Evolutionary conservation across 1,284 basidiomycete genomes (phyloP).

Genomic region (Papiliotrema fonsecae): DNA sequence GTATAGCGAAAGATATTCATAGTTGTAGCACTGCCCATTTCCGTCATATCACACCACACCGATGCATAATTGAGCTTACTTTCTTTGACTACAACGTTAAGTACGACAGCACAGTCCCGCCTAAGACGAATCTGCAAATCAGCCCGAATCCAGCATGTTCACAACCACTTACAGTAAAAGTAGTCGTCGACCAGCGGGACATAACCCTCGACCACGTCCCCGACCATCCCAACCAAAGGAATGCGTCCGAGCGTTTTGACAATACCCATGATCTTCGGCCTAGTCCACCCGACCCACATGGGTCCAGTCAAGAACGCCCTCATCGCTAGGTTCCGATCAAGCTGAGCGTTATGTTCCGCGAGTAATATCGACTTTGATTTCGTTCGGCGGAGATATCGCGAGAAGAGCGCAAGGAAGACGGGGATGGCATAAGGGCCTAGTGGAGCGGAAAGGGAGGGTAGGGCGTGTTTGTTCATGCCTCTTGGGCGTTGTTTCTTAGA

Average conservation of each 20-base stretch:
- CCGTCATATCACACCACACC: no score
- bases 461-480: constrained; percentile 21
- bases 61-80: no score
- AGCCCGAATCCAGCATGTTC: neutral
- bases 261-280: constrained; percentile 68
- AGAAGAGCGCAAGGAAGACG: constrained; percentile 29
- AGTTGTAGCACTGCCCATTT: no score
- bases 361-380: constrained; percentile 21
- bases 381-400: constrained; percentile 29
- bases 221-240: constrained; percentile 69
- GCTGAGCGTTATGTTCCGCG: constrained; percentile 64
- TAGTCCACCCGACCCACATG: constrained; percentile 80
- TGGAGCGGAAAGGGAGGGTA: constrained; percentile 35
- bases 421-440: constrained; percentile 36
- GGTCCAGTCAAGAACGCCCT: constrained; percentile 77
- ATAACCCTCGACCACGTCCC: constrained; percentile 79
- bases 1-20: no score
- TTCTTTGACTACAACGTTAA: no score
- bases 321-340: constrained; percentile 76
- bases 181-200: constrained; percentile 91
- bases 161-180: constrained; percentile 72
- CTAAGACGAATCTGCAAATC: constrained; percentile 3
- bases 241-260: constrained; percentile 57
- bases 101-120: no score
- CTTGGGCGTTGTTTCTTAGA: constrained; percentile 4